Evolutionary conservation across 192 early-diverging fungal species (phyloP), one percentile per base, ranked within the genome.

Genomic region (Dimargaris cristalligena): DNA sequence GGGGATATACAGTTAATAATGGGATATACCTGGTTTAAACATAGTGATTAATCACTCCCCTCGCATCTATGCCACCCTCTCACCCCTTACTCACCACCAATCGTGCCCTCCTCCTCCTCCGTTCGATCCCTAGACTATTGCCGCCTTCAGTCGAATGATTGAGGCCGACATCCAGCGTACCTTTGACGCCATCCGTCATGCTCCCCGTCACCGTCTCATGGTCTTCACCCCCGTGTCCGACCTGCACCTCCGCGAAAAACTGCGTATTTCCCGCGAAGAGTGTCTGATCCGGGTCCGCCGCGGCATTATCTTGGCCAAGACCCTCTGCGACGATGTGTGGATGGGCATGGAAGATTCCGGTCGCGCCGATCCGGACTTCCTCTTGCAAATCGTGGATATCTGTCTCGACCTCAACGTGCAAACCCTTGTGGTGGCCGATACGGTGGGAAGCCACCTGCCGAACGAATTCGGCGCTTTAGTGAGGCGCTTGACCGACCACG

Each of bases 221-320:
- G 83, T 84, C n/a, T 94, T 97, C 71, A 77, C 95, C 46, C 91
- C 94, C 29, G 92, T 91, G 2, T 94, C 91, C 10, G 94, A 97
- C 62, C 88, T 97, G 50, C 94, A 97, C 64, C 80, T 97, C 25
- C 69, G 93, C 66, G 74, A 87, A 79, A 97, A 97, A 75, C 82
- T 97, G 34, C 87, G 88, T 61, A 93, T 97, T 61, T 64, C 69
- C 4, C 81, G 94, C 44, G 82, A 84, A 18, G 83, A 95, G 65
- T 97, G 94, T 73, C 75, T 90, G 47, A 70, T 71, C 44, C 86
- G 84, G 16, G 89, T 89, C 18, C 74, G 79, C 13, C 78, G 82
- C 31, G 88, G 90, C 48, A 89, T 97, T 28, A 68, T 63, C 1
- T 81, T 88, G 58, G 90, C 88, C 31, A 85, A 78, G 58, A 72